Evolutionary conservation across 2,329 filamentous ascomycete species (phyloP).

Genomic region (Exserohilum rostratum): DNA sequence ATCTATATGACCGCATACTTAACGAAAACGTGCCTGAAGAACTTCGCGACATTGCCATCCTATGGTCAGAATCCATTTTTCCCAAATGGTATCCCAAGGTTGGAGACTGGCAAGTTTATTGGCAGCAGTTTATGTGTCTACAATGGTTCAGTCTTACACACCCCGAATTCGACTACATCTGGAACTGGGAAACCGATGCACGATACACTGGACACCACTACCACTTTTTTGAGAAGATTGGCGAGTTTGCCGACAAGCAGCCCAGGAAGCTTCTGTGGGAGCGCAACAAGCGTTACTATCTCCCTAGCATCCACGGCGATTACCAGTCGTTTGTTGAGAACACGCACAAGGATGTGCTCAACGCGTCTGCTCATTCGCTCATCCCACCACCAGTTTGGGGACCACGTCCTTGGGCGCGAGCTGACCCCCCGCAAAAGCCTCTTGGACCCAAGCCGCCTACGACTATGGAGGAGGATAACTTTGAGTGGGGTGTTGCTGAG

Average conservation of each 20-base stretch:
- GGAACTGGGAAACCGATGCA: constrained; percentile 89
- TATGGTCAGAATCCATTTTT: constrained; percentile 70
- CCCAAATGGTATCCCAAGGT: constrained; percentile 58
- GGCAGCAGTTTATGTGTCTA: constrained; percentile 71
- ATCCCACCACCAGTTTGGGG: constrained; percentile 78
- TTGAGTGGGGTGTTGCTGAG: constrained; percentile 86
- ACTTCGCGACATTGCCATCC: constrained; percentile 71
- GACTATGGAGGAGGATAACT: constrained; percentile 77
- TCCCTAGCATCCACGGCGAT: constrained; percentile 58
- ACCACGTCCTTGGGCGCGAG: constrained; percentile 67
- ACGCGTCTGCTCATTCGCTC: constrained; percentile 45
- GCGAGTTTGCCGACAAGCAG: constrained; percentile 59
- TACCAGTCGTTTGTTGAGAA: constrained; percentile 55
- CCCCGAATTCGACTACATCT: constrained; percentile 77
- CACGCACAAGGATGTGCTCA: constrained; percentile 51
- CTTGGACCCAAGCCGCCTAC: constrained; percentile 77
- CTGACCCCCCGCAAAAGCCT: constrained; percentile 70
- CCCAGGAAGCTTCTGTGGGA: constrained; percentile 66
- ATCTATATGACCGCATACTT: constrained; percentile 66
- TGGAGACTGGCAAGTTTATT: constrained; percentile 57
- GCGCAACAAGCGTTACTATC: constrained; percentile 62
- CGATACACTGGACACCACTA: constrained; percentile 82
- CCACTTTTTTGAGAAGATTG: constrained; percentile 72
- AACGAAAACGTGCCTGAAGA: constrained; percentile 70
- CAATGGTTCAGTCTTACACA: constrained; percentile 78